phyloP scores from a whole-genome alignment of 116 monocot genomes.

The Phalaenopsis hybrid region DNA sequence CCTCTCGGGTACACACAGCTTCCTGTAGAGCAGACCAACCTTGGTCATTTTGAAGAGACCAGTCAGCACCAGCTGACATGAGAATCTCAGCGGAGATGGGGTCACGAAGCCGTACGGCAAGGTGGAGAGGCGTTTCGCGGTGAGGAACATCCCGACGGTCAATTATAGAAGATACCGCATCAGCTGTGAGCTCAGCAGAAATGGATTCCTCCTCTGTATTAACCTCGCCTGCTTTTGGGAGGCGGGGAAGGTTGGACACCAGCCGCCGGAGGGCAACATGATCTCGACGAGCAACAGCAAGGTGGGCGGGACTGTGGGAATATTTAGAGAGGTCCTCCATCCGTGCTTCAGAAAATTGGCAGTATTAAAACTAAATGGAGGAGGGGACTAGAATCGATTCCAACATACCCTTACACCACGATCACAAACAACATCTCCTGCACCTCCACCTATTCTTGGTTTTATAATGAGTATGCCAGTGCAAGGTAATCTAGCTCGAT shows the following conservation, averaged over 20 bases:
- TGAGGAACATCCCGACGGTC: slow-evolving; percentile 82
- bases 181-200: slow-evolving; percentile 54
- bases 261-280: slow-evolving; percentile 60
- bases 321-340: slow-evolving; percentile 83
- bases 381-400: not conserved
- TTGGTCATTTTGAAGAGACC: slow-evolving; percentile 94
- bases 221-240: slow-evolving; percentile 75
- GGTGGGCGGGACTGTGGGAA: slow-evolving; percentile 76
- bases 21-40: slow-evolving; percentile 97
- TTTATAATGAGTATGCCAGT: not conserved
- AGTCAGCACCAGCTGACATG: slow-evolving; percentile 86
- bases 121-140: slow-evolving; percentile 90
- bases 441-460: not conserved
- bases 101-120: slow-evolving; percentile 83
- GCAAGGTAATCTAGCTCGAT: not conserved
- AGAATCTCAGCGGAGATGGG: slow-evolving; percentile 77
- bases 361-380: not conserved
- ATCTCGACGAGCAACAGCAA: slow-evolving; percentile 73
- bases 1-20: slow-evolving; percentile 79
- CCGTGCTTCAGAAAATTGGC: not conserved
- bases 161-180: slow-evolving; percentile 58
- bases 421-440: not conserved
- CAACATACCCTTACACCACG: not conserved
- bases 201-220: slow-evolving; percentile 69
- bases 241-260: slow-evolving; percentile 56